These are phyloP conservation scores for Coemansia sp. DNA, from an alignment of 192 early-diverging fungal species.

Conservation along the genomic window DNA sequence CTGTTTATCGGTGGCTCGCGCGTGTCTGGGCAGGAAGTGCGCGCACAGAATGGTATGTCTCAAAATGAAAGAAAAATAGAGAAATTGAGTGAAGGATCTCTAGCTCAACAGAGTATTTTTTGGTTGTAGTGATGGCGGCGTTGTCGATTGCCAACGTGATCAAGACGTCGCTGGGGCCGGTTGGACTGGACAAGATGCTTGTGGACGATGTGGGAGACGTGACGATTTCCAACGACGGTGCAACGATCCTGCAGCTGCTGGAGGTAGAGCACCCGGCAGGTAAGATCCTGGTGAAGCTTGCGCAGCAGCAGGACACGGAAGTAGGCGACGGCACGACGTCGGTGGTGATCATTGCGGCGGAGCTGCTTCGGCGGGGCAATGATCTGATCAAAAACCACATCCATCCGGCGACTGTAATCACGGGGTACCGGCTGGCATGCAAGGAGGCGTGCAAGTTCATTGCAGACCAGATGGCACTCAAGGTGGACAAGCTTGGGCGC, in stretches of 20 bases:
- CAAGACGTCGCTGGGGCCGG: slow-evolving; percentile 97
- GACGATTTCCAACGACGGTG: slow-evolving; percentile 99
- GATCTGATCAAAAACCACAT: slow-evolving; percentile 99
- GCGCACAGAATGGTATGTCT: slow-evolving; percentile 87
- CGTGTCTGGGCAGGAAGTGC: slow-evolving; percentile 85
- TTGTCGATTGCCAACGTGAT: slow-evolving; percentile 97
- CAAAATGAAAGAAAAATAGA: no score
- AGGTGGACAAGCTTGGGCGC: slow-evolving; percentile 89
- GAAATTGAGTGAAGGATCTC: no score
- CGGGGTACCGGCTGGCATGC: slow-evolving; percentile 93
- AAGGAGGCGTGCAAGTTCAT: slow-evolving; percentile 99
- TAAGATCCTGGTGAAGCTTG: slow-evolving; percentile 94
- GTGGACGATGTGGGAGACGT: slow-evolving; percentile 99
- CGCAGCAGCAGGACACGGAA: slow-evolving; percentile 99
- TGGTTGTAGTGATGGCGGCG: slow-evolving; percentile 82
- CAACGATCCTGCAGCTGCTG: slow-evolving; percentile 93
- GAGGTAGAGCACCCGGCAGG: slow-evolving; percentile 99
- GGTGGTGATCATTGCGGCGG: slow-evolving; percentile 98
- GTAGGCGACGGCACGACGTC: slow-evolving; percentile 99
- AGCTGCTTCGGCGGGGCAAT: slow-evolving; percentile 92
- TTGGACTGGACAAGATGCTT: slow-evolving; percentile 99
- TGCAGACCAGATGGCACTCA: slow-evolving; percentile 91
- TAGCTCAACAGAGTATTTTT: no score
- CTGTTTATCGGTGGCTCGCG: slow-evolving; percentile 86
- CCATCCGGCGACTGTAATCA: slow-evolving; percentile 98